Evolutionary conservation across 140 eudicot species (phyloP).

Genomic region (Senecio squalidus): DNA sequence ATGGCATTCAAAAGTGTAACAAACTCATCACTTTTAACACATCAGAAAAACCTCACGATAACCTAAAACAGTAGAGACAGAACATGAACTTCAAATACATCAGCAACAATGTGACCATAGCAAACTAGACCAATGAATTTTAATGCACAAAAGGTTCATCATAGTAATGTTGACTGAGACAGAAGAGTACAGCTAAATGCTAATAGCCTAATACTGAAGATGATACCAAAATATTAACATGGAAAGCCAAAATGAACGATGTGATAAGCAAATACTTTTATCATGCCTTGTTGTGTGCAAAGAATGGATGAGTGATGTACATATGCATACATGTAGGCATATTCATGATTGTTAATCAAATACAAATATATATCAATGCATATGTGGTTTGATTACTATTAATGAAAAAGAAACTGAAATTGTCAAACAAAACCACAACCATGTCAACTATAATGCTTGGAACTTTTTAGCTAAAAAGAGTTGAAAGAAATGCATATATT

Average conservation of each 20-base stretch:
- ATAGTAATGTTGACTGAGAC: not conserved
- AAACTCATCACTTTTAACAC: constrained; percentile 3
- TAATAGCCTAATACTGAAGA: not conserved
- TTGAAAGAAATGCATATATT: not conserved
- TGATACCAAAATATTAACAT: not conserved
- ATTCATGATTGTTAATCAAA: not conserved
- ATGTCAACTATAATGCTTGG: not conserved
- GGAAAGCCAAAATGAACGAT: not conserved
- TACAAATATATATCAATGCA: not conserved
- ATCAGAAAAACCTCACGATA: constrained; percentile 1
- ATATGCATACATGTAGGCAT: not conserved
- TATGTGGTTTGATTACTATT: not conserved
- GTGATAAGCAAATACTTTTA: not conserved
- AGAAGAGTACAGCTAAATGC: not conserved
- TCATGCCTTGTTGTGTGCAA: not conserved
- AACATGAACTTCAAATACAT: not conserved
- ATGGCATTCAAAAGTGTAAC: not conserved
- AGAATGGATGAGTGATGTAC: constrained; percentile 3
- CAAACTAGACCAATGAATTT: not conserved
- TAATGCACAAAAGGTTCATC: constrained; percentile 7
- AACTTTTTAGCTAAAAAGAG: not conserved
- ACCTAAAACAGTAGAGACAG: not conserved
- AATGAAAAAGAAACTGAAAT: not conserved
- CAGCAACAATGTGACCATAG: not conserved
- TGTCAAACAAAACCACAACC: not conserved